Conservation (phyloP, 345 rosid genomes). For the Acer campestre region DNA sequence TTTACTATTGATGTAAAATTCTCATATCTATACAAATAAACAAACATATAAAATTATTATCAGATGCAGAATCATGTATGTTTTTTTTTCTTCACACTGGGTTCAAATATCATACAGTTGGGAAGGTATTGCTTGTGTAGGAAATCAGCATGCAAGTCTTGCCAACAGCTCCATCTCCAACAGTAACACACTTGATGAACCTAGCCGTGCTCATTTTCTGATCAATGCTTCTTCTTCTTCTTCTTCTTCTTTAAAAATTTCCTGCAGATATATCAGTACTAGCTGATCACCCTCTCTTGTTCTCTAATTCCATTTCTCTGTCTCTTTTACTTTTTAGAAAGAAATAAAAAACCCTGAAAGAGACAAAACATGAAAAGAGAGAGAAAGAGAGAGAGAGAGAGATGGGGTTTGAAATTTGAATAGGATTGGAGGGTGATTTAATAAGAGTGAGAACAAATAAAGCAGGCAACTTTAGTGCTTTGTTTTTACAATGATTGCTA, state of each 20-base stretch:
- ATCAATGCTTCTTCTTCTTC: not conserved
- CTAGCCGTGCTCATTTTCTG: conserved; percentile 48
- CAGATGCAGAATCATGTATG: too few species aligned
- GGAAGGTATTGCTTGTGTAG: conserved; percentile 61
- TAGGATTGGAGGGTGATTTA: conserved; percentile 31
- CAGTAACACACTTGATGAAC: conserved; percentile 63
- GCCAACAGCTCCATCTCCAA: conserved; percentile 60
- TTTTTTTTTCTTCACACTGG: too few species aligned
- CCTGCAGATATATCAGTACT: not conserved
- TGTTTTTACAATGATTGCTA: conserved; percentile 36
- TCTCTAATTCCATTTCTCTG: not conserved
- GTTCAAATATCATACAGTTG: conserved; percentile 32
- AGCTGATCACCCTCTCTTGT: not conserved
- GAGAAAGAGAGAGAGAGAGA: conserved; percentile 8
- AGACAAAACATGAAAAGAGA: not conserved
- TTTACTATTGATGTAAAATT: too few species aligned
- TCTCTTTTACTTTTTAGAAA: conserved; percentile 2
- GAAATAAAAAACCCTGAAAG: not conserved
- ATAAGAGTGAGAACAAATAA: conserved; percentile 18
- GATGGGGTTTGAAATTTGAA: conserved; percentile 33
- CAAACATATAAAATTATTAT: not conserved
- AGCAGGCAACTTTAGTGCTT: conserved; percentile 30
- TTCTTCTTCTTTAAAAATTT: not conserved
- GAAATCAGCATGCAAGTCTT: conserved; percentile 62
- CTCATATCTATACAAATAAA: not conserved